A percentile compares a stretch with the other conserved stretches of the same genome.
These are phyloP conservation scores for Moricandia arvensis DNA, from an alignment of 345 rosid species.

Conservation along the genomic window DNA sequence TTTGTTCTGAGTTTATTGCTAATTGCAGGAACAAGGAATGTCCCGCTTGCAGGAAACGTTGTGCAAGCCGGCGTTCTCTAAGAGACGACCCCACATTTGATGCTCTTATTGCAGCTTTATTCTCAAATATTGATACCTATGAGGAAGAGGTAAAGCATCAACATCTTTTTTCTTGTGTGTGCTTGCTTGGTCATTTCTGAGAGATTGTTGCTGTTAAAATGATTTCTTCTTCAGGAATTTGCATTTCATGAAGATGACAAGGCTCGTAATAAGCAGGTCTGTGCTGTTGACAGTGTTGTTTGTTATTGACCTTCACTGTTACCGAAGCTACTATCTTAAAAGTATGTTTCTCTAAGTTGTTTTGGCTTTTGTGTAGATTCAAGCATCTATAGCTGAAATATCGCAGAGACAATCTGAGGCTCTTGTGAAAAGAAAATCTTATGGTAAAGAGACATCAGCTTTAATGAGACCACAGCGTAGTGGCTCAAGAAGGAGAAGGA, in stretches of 20 bases:
- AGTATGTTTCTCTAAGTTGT: too few relatives aligned
- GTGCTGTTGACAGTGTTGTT: conserved; percentile 16
- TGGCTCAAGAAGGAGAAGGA: conserved; percentile 61
- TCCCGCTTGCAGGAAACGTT: conserved; percentile 82
- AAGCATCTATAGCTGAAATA: conserved; percentile 92
- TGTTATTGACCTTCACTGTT: too few relatives aligned
- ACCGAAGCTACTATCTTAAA: too few relatives aligned
- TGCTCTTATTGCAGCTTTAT: conserved; percentile 70
- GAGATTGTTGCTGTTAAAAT: conserved; percentile 13
- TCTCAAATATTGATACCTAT: conserved; percentile 63
- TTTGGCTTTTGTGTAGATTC: conserved; percentile 73
- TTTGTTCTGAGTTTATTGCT: too few relatives aligned
- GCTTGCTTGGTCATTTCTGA: too few relatives aligned
- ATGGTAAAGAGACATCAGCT: conserved; percentile 61
- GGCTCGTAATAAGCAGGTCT: conserved; percentile 88
- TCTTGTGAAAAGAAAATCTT: conserved; percentile 68
- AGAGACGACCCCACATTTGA: conserved; percentile 82
- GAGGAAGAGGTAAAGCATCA: conserved; percentile 58
- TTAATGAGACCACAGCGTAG: conserved; percentile 61
- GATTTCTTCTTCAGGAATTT: conserved; percentile 58
- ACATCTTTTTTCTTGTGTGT: too few relatives aligned
- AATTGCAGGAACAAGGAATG: conserved; percentile 73
- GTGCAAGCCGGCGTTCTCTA: conserved; percentile 81
- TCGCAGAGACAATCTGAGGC: conserved; percentile 87
- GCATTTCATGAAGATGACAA: conserved; percentile 93